Conservation (phyloP, 2,329 filamentous ascomycete genomes). For the Nothophaeocryptopus gaeumannii region DNA sequence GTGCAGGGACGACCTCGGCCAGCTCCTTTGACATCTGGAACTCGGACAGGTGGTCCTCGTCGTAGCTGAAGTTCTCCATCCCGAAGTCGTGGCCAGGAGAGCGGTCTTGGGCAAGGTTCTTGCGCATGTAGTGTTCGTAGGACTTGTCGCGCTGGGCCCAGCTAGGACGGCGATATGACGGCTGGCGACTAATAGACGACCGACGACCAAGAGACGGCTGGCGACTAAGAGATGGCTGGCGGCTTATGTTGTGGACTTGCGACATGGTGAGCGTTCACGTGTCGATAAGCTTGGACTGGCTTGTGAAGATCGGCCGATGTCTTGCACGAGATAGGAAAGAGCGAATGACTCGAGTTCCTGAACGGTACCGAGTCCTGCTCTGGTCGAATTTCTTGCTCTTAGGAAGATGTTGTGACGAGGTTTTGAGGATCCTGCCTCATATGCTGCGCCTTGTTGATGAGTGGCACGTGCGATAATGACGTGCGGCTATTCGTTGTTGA, state of each 20-base stretch:
- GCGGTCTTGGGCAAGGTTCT: conserved; percentile 22
- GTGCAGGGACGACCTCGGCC: conserved; percentile 36
- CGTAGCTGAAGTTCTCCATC: conserved; percentile 35
- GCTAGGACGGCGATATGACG: conserved; percentile 30
- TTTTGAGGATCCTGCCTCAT: no score
- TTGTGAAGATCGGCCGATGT: background rate
- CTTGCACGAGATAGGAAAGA: conserved; percentile 2
- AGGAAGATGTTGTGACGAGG: no score
- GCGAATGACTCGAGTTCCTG: conserved; percentile 1
- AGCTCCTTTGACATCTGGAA: conserved; percentile 41
- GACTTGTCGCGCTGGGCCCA: conserved; percentile 27
- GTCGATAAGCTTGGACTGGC: background rate
- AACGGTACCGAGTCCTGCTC: background rate
- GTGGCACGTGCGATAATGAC: no score
- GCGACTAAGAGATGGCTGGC: conserved; percentile 16
- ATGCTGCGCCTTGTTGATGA: no score
- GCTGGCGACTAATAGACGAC: conserved; percentile 18
- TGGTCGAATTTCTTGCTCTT: no score
- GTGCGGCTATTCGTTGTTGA: no score
- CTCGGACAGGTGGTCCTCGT: conserved; percentile 36
- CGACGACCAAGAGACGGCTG: conserved; percentile 20
- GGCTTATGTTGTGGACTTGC: background rate
- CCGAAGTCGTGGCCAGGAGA: conserved; percentile 26
- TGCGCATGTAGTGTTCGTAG: conserved; percentile 26
- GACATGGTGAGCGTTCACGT: conserved; percentile 2